Percentiles rank a stretch among this genome's conserved stretches.
phyloP scores from a whole-genome alignment of 768 basidiomycete species.

The Suillus tomentosus region DNA sequence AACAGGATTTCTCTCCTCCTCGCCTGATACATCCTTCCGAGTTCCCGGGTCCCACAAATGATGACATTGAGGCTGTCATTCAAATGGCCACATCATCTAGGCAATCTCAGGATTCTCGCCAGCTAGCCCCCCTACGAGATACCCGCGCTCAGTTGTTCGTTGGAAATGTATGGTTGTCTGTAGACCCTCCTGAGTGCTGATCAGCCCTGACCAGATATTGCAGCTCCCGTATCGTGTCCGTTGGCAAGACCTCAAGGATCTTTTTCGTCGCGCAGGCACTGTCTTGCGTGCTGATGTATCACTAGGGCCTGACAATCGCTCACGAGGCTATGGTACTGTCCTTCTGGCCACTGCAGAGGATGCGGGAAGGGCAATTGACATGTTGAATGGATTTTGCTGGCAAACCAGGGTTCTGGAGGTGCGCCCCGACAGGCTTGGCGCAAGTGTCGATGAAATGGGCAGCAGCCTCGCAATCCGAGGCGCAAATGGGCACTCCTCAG shows the following conservation, averaged over 20 bases:
- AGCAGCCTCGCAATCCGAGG: neutral
- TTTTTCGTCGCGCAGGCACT: constrained; percentile 94
- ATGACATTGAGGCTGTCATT: constrained; percentile 91
- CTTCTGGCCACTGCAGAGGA: constrained; percentile 94
- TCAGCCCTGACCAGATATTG: constrained; percentile 2
- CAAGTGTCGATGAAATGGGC: constrained; percentile 23
- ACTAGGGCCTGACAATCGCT: constrained; percentile 86
- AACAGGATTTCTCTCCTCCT: constrained; percentile 18
- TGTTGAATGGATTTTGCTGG: constrained; percentile 98
- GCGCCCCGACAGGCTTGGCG: constrained; percentile 74
- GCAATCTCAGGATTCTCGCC: constrained; percentile 49
- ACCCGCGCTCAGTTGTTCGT: constrained; percentile 95
- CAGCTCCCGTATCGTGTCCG: constrained; percentile 95
- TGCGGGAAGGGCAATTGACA: constrained; percentile 90
- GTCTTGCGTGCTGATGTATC: constrained; percentile 79
- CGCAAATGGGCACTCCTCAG: neutral
- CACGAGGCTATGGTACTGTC: constrained; percentile 93
- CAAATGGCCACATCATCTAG: constrained; percentile 82
- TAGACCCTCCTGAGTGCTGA: constrained; percentile 8
- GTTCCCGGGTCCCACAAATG: constrained; percentile 54
- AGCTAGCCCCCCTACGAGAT: constrained; percentile 58
- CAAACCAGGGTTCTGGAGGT: constrained; percentile 92
- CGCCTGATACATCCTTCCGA: constrained; percentile 12
- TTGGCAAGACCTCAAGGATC: constrained; percentile 99
- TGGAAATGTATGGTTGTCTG: constrained; percentile 72